Evolutionary conservation across 2,329 filamentous ascomycete genomes (phyloP), one percentile per base, ranked within the genome.

Genomic region (Xylariales sp.): DNA sequence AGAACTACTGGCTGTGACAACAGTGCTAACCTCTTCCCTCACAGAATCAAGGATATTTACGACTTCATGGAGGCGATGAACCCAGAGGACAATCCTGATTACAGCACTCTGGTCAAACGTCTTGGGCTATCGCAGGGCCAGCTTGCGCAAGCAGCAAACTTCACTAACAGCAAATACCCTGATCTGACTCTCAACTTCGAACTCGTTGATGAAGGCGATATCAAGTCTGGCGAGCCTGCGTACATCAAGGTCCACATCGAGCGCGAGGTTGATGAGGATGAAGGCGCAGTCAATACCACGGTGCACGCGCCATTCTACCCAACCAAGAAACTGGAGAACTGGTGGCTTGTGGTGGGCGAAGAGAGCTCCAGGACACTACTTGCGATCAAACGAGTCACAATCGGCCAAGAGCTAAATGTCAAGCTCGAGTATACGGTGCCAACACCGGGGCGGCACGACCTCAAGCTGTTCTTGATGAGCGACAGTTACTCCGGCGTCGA

Each of bases 51-150:
- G 53, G 91, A 97, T 53, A 83, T 98, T 48, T 91, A 95, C 54
- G 90, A 95, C 57, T 97, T 98, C 67, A 96, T 97, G 85, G 91
- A 97, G 51, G 86, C 88, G 46, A 98, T 98, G 91, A 93, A 95
- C 58, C 90, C 91, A 3, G 84, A 88, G 2, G 91, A 95, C 62
- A 95, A 96, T 60, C 69, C 85, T 28, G 75, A 95, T 46, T 91
- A 95, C 60, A 74, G 75, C 32, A 74, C 76, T 21, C 73, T 98
- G 21, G 76, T 97, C 47, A 83, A 88, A 56, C 78, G 81, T 4
- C 76, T 98, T 27, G 81, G 82, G 6, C 73, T 98, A 29, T 81
- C 82, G 38, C 88, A 94, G 60, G 76, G 74, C 40, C 89, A 98
- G 60, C 73, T 98, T 37, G 81, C 78, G 7, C 81, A 96, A 57